Evolutionary conservation across 2,329 filamentous ascomycete genomes (phyloP).

Genomic region (Fusarium chuoi): DNA sequence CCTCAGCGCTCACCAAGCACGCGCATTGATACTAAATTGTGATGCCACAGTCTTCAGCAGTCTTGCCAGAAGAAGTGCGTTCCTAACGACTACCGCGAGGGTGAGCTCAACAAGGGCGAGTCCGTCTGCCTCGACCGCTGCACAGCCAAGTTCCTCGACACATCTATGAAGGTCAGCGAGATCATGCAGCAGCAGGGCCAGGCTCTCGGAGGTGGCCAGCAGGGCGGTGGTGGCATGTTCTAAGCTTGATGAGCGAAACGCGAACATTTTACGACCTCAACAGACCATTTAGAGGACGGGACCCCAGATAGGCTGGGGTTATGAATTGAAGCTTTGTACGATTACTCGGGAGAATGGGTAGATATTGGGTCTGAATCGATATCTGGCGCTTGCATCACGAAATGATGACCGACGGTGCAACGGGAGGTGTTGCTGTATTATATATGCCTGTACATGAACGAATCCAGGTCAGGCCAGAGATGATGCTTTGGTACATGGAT

Average conservation of each 20-base stretch:
- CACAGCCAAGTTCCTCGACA: slow-evolving; percentile 97
- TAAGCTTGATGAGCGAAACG: slow-evolving; percentile 20
- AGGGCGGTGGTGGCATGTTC: slow-evolving; percentile 50
- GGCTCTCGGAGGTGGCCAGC: slow-evolving; percentile 63
- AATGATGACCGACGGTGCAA: slow-evolving; percentile 23
- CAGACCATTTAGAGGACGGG: slow-evolving; percentile 1
- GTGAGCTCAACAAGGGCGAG: slow-evolving; percentile 98
- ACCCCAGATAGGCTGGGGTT: neutral
- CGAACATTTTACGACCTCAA: neutral
- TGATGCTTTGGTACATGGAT: slow-evolving; percentile 25
- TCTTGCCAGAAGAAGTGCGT: slow-evolving; percentile 96
- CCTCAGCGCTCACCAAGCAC: neutral
- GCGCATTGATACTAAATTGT: neutral
- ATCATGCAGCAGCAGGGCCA: slow-evolving; percentile 91
- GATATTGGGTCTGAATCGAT: slow-evolving; percentile 33
- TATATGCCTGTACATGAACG: slow-evolving; percentile 42
- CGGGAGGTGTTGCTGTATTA: slow-evolving; percentile 40
- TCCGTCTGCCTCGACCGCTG: slow-evolving; percentile 98
- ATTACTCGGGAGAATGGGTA: slow-evolving; percentile 28
- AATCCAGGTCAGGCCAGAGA: slow-evolving; percentile 36
- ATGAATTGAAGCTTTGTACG: slow-evolving; percentile 23
- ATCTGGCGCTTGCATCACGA: slow-evolving; percentile 31
- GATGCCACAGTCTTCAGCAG: slow-evolving; percentile 75
- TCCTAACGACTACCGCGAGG: slow-evolving; percentile 90
- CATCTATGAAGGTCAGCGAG: slow-evolving; percentile 97